A percentile compares a stretch with the other conserved stretches of the same genome.
phyloP scores from a whole-genome alignment of 1,284 basidiomycete species.

The Pascua guehoae region DNA sequence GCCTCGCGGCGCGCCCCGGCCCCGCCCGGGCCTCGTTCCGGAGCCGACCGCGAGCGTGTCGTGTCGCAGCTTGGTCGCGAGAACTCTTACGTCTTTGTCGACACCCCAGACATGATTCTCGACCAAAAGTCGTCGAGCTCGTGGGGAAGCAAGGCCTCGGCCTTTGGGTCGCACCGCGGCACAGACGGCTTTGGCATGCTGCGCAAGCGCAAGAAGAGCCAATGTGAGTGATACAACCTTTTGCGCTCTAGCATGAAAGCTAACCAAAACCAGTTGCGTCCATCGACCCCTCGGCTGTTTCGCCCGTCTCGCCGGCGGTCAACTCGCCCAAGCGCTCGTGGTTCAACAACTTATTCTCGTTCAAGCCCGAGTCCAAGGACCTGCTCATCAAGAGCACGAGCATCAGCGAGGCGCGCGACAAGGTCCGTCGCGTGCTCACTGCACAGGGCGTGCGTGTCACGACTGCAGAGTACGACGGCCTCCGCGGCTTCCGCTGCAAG shows the following conservation, averaged over 20 bases:
- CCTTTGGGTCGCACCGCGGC: slow-evolving; percentile 25
- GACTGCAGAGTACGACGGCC: slow-evolving; percentile 38
- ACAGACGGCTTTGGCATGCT: slow-evolving; percentile 45
- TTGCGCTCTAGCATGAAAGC: slow-evolving; percentile 1
- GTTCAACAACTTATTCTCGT: slow-evolving; percentile 85
- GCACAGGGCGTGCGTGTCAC: slow-evolving; percentile 35
- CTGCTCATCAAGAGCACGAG: slow-evolving; percentile 37
- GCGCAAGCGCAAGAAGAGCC: slow-evolving; percentile 41
- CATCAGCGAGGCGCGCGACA: slow-evolving; percentile 38
- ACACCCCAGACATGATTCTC: slow-evolving; percentile 28
- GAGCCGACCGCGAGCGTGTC: slow-evolving; percentile 10
- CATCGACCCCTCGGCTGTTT: not conserved
- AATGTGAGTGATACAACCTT: not conserved
- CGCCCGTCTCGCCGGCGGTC: slow-evolving; percentile 3
- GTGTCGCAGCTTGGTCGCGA: slow-evolving; percentile 38
- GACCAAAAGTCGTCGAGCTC: slow-evolving; percentile 18
- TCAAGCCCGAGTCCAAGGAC: slow-evolving; percentile 65
- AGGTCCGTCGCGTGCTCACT: slow-evolving; percentile 27
- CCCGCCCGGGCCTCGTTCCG: not conserved
- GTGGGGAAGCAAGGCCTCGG: slow-evolving; percentile 32
- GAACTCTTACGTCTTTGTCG: slow-evolving; percentile 44
- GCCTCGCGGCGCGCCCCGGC: slow-evolving; percentile 20
- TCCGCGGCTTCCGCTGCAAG: slow-evolving; percentile 36
- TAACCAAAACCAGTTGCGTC: not conserved
- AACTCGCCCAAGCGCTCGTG: slow-evolving; percentile 63